Percentiles rank a stretch among this genome's conserved stretches.
These are phyloP conservation scores for Lathyrus aphaca DNA, from an alignment of 306 rosid genomes.

Conservation along the genomic window DNA sequence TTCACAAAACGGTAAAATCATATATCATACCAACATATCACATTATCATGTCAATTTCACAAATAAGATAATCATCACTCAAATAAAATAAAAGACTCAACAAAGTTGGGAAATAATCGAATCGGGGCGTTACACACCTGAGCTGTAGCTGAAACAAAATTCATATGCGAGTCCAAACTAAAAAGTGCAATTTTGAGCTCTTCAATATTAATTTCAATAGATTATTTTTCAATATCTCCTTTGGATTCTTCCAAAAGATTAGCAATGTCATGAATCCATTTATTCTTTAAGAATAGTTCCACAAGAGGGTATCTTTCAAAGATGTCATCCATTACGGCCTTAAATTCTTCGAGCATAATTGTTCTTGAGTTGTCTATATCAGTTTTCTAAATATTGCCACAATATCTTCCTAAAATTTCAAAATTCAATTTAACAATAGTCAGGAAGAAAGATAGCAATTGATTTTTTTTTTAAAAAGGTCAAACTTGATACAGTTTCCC, in stretches of 20 bases:
- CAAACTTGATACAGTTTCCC: conserved; percentile 5
- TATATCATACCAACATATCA: no score
- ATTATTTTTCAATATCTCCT: conserved; percentile 59
- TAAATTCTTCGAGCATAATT: conserved; percentile 71
- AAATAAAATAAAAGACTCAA: no score
- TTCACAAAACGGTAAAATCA: no score
- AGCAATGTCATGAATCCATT: conserved; percentile 59
- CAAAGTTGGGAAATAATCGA: no score
- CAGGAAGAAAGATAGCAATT: no score
- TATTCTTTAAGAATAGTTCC: conserved; percentile 77
- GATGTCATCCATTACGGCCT: conserved; percentile 73
- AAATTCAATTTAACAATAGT: conserved; percentile 20
- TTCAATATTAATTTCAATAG: conserved; percentile 73
- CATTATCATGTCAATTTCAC: no score
- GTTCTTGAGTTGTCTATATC: conserved; percentile 93
- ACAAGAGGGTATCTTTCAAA: conserved; percentile 94
- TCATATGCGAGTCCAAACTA: conserved; percentile 86
- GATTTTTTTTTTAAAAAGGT: no score
- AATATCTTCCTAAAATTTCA: conserved; percentile 75
- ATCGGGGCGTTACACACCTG: no score
- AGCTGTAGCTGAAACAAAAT: no score
- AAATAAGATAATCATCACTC: no score
- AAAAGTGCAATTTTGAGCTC: conserved; percentile 74
- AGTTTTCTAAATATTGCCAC: conserved; percentile 79
- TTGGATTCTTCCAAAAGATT: conserved; percentile 73